These are phyloP conservation scores for Verticillium isaacii DNA, from an alignment of 2,329 filamentous ascomycete genomes.

Conservation along the genomic window DNA sequence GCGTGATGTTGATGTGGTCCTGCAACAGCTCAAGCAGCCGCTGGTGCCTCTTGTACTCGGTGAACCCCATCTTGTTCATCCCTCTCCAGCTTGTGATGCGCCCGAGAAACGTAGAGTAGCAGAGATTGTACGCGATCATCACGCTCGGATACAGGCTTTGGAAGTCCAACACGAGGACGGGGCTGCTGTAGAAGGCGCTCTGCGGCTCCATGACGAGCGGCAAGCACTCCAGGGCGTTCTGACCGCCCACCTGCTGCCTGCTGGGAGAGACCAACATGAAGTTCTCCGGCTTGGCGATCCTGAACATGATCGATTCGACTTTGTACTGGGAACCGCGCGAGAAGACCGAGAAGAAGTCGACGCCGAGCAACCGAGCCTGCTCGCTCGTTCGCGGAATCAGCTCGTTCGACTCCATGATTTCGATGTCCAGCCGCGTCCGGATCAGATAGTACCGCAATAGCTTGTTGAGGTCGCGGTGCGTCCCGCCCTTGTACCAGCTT, in stretches of 20 bases:
- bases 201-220: slow-evolving; percentile 97
- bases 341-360: slow-evolving; percentile 97
- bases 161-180: slow-evolving; percentile 88
- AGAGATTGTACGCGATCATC: slow-evolving; percentile 99
- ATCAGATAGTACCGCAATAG: slow-evolving; percentile 73
- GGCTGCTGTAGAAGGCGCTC: slow-evolving; percentile 88
- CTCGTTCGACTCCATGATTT: slow-evolving; percentile 87
- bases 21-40: slow-evolving; percentile 73
- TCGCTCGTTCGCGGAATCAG: slow-evolving; percentile 86
- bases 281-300: slow-evolving; percentile 95
- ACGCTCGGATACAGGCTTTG: slow-evolving; percentile 95
- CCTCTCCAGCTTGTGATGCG: slow-evolving; percentile 85
- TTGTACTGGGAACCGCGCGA: slow-evolving; percentile 96
- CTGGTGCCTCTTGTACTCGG: slow-evolving; percentile 73
- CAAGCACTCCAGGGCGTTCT: slow-evolving; percentile 91
- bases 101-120: slow-evolving; percentile 93
- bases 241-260: slow-evolving; percentile 83
- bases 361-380: slow-evolving; percentile 84
- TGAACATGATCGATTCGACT: slow-evolving; percentile 97
- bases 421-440: slow-evolving; percentile 76
- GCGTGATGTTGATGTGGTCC: slow-evolving; percentile 85
- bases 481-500: slow-evolving; percentile 70
- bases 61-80: slow-evolving; percentile 90
- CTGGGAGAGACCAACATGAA: slow-evolving; percentile 87
- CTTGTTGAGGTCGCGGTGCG: slow-evolving; percentile 65